These are phyloP conservation scores for Flueggea neowawraea DNA, from an alignment of 441 rosid species.

Conservation along the genomic window DNA sequence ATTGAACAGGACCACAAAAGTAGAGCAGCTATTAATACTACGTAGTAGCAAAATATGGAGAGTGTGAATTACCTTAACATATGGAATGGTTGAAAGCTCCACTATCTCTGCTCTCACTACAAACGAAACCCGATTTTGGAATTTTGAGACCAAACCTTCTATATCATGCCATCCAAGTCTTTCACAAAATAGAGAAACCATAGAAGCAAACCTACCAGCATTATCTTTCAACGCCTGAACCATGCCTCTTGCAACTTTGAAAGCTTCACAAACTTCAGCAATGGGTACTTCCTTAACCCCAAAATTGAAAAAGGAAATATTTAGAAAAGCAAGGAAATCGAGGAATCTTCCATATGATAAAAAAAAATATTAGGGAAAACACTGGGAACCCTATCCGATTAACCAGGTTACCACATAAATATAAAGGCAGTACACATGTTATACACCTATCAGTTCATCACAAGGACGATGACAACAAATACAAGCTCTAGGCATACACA, in stretches of 20 bases:
- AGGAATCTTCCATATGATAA: conserved; percentile 3
- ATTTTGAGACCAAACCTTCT: conserved; percentile 89
- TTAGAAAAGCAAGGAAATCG: conserved; percentile 15
- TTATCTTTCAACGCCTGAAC: conserved; percentile 98
- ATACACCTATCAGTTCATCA: too few species aligned
- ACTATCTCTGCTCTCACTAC: conserved; percentile 99
- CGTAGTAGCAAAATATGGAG: conserved; percentile 11
- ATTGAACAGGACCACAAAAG: not conserved
- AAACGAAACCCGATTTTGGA: conserved; percentile 98
- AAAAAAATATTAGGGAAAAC: not conserved
- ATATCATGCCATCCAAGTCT: conserved; percentile 99
- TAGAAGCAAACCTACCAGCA: conserved; percentile 98
- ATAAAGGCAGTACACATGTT: not conserved
- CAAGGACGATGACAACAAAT: too few species aligned
- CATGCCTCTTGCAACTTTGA: conserved; percentile 97
- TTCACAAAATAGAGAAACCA: conserved; percentile 97
- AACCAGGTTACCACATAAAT: not conserved
- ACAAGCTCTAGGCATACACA: not conserved
- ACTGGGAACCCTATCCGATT: not conserved
- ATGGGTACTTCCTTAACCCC: conserved; percentile 87
- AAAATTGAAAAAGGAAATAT: conserved; percentile 19
- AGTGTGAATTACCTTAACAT: conserved; percentile 63
- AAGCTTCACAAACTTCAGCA: conserved; percentile 94
- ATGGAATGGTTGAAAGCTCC: conserved; percentile 94
- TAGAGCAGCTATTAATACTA: not conserved